Base-by-base conservation (phyloP, 768 basidiomycete species). In the Tricholoma flavovirens region DNA sequence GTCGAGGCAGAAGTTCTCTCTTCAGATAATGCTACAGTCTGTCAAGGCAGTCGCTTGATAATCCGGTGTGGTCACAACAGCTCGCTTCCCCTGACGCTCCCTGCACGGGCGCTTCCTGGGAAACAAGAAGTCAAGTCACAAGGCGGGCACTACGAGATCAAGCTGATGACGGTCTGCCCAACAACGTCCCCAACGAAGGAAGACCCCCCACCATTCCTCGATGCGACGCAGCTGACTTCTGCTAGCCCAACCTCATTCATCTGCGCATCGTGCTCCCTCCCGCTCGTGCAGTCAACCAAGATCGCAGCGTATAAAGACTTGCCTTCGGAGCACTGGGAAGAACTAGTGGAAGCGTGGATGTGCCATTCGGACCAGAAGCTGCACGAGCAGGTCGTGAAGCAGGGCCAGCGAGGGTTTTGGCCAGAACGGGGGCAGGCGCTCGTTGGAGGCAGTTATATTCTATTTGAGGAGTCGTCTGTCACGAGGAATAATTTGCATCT, bases 261-360 rank as follows among this genome's bases (percentile, higher is more conserved):
- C 12, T 96, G 93, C 64, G 75, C 86, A 2, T 87, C 86, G 1
- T 96, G 93, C 66, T 87, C 88, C 3, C 74, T 91, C 9, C 86
- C 88, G 10, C 71, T 96, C 32, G 79, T 95, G 36, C 78, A 86
- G 35, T 71, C 78, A 0, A 69, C 81, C 5, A 73, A 70, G 40
- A 67, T 83, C 17, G 59, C 57, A 22, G 73, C 70, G 45, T 98
- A 90, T 69, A 82, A 86, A 36, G 94, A 97, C 66, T 75, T 98
- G 11, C 96, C 96, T 3, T 94, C 91, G 4, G 95, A 98, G 66
- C 88, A 98, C 64, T 98, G 96, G 96, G 88, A 93, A 59, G 96
- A 98, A 68, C 84, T 98, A 14, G 83, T 98, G 17, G 96, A 98
- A 59, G 88, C 94, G 6, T 98, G 96, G 96, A 93, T 98, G 89